phyloP scores from a whole-genome alignment of 768 basidiomycete genomes.

The Termitomyces sp. region DNA sequence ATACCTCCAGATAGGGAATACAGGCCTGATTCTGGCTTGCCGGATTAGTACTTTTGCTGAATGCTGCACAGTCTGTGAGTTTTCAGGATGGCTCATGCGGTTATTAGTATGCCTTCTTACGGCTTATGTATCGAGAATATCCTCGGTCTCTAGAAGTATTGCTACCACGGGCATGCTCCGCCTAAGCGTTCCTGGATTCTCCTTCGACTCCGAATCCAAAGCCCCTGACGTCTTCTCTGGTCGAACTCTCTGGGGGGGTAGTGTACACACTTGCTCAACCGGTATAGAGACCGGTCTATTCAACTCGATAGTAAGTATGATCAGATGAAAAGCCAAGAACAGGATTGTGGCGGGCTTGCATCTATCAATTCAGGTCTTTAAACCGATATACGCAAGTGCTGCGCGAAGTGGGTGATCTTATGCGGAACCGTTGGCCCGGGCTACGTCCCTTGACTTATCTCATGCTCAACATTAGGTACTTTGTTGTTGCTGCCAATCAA shows the following conservation, averaged over 20 bases:
- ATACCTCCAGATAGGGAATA: conserved; percentile 39
- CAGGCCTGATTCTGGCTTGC: conserved; percentile 31
- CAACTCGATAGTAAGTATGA: conserved; percentile 50
- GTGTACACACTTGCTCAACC: conserved; percentile 40
- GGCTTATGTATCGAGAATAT: conserved; percentile 60
- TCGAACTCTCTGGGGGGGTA: conserved; percentile 56
- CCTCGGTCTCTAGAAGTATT: conserved; percentile 58
- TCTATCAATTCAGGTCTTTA: conserved; percentile 27
- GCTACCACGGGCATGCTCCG: conserved; percentile 48
- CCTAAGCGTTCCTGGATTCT: conserved; percentile 41
- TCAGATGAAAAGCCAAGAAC: background rate
- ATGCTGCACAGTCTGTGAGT: background rate
- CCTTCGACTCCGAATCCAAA: conserved; percentile 42
- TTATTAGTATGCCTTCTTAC: conserved; percentile 33
- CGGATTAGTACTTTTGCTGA: background rate
- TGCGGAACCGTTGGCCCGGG: conserved; percentile 63
- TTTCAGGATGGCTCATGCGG: conserved; percentile 52
- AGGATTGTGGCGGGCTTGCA: background rate
- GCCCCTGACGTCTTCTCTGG: conserved; percentile 57
- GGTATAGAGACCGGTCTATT: conserved; percentile 60
- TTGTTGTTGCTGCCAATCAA: conserved; percentile 61
- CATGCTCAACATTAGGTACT: conserved; percentile 65
- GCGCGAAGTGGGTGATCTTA: conserved; percentile 62
- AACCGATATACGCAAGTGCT: conserved; percentile 64
- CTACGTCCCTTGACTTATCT: conserved; percentile 54